Evolutionary conservation across 1,139 yeast genomes (phyloP), one percentile per base, ranked within the genome.

Genomic region (Zygosaccharomyces pseudobailii): DNA sequence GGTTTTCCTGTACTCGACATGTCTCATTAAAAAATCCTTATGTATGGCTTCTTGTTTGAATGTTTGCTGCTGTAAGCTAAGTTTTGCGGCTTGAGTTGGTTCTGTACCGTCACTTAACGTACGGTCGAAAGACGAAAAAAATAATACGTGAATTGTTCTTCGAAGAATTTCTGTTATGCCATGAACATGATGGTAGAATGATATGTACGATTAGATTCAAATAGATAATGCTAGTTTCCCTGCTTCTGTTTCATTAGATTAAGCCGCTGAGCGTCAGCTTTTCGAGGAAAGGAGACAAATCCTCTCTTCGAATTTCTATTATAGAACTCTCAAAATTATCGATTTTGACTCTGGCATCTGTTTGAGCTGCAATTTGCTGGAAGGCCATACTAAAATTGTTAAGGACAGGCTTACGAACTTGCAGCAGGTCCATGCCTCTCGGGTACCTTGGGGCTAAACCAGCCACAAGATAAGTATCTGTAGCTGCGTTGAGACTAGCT

Each of bases 301-400:
- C 98, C 47, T 89, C 96, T 62, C 83, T 84, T 50, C 88, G 71
- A 41, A 94, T 83, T 67, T 92, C 97, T 38, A 94, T 88, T 32
- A 92, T 87, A 2, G 97, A 83, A 53, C 95, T 87, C 62, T 92
- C 97, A 67, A 92, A 92, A 58, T 95, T 88, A 66, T 94, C 97
- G 52, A 92, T 84, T 59, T 94, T 76, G 30, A 89, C 90, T 57
- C 87, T 83, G 5, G 97, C 97, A 34, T 90, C 92, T 10, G 95
- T 84, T 8, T 79, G 77, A 41, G 74, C 76, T 1, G 96, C 94
- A 35, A 89, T 84, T 55, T 84, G 86, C 63, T 87, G 96, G 66
- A 92, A 92, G 33, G 95, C 95, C 49, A 85, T 80, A 42, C 96
- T 90, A 62, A 92, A 92, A 20, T 88, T 83, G 62, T 92, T 92